Evolutionary conservation across 768 basidiomycete species (phyloP).

Genomic region (Agrocybe pediades): DNA sequence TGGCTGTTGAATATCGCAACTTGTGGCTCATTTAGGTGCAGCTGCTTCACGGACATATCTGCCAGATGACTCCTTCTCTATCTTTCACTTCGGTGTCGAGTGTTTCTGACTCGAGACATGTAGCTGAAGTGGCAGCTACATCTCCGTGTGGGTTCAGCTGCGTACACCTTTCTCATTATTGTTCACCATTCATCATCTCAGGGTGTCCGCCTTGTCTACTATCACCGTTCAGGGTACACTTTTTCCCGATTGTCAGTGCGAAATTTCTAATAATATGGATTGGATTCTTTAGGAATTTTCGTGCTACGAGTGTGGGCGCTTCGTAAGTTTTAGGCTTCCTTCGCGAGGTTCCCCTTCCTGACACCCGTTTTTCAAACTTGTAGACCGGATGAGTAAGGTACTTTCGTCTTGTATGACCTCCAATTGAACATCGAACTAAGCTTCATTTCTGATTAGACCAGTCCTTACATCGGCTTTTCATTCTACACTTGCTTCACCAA

Average conservation of each 20-base stretch:
- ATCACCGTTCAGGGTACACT: conserved; percentile 21
- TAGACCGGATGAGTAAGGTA: conserved; percentile 22
- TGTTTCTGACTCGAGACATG: not conserved
- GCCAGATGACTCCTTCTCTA: not conserved
- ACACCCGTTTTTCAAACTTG: too few relatives aligned
- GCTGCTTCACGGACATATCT: conserved; percentile 22
- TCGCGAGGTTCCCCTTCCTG: not conserved
- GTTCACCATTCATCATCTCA: not conserved
- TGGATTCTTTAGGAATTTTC: conserved; percentile 21
- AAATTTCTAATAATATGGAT: not conserved
- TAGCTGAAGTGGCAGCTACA: conserved; percentile 32
- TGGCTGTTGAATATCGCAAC: not conserved
- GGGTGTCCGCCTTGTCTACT: conserved; percentile 19
- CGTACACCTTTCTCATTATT: not conserved
- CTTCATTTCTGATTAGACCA: conserved; percentile 6
- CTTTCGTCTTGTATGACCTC: not conserved
- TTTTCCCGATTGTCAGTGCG: not conserved
- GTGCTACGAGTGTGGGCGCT: conserved; percentile 28
- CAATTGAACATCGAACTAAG: not conserved
- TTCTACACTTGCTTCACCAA: too few relatives aligned
- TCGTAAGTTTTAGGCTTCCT: conserved; percentile 16
- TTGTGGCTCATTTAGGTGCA: not conserved
- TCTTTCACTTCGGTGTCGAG: not conserved
- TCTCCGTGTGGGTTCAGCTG: conserved; percentile 15
- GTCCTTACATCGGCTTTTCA: conserved; percentile 16